Evolutionary conservation across 495 filamentous ascomycete species (phyloP).

Genomic region (Entonaema liquescens): DNA sequence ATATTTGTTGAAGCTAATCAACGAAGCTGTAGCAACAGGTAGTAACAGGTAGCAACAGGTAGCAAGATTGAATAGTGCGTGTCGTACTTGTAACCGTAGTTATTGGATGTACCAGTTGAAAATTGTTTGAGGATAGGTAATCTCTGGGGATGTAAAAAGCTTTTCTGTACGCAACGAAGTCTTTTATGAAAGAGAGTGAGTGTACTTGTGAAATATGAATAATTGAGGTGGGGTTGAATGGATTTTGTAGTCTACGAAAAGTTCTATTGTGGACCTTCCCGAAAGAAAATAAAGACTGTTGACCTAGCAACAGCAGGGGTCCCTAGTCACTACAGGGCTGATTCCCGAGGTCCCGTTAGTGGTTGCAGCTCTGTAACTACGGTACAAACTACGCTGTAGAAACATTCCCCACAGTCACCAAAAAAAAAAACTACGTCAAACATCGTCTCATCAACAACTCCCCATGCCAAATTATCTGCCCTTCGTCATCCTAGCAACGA

Average conservation of each 20-base stretch:
- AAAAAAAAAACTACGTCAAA: constrained; percentile 6
- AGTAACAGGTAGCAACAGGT: too few species aligned
- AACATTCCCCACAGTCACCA: constrained; percentile 26
- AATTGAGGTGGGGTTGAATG: neutral
- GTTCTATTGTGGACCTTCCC: constrained; percentile 5
- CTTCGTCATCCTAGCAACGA: constrained; percentile 19
- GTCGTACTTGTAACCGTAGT: neutral
- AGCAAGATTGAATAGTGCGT: constrained; percentile 9
- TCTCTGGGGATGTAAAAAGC: constrained; percentile 20
- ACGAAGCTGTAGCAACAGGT: neutral
- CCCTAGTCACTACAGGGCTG: neutral
- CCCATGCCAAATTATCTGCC: constrained; percentile 13
- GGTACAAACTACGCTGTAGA: constrained; percentile 1
- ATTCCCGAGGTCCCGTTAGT: neutral
- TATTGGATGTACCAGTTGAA: constrained; percentile 7
- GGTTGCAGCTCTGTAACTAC: constrained; percentile 1
- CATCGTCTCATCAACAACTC: constrained; percentile 24
- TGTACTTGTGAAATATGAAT: constrained; percentile 23
- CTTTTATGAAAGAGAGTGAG: constrained; percentile 23
- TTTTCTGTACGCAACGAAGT: constrained; percentile 19
- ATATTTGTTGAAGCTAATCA: neutral
- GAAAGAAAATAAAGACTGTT: constrained; percentile 22
- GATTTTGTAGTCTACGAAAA: neutral
- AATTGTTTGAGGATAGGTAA: constrained; percentile 24
- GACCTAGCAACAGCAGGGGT: neutral